phyloP scores from a whole-genome alignment of 2,329 filamentous ascomycete genomes.

The Mycosphaerella sp. region DNA sequence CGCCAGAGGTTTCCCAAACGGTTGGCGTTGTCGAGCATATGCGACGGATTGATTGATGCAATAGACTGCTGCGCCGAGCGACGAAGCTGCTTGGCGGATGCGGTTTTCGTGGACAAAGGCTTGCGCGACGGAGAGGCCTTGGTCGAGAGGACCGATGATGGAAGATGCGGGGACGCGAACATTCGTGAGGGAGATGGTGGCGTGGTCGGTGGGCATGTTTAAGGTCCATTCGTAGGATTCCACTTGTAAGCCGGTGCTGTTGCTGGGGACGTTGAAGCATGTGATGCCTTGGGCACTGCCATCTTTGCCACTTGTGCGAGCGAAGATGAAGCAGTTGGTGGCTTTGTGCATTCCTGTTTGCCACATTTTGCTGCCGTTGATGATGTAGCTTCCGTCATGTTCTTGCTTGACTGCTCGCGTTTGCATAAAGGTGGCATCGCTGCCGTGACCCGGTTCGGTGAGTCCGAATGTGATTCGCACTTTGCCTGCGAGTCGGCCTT shows the following conservation, averaged over 20 bases:
- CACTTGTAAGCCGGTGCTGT: conserved; percentile 48
- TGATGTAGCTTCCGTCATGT: conserved; percentile 44
- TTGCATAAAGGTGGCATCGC: conserved; percentile 57
- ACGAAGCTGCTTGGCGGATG: conserved; percentile 57
- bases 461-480: conserved; percentile 56
- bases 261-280: conserved; percentile 53
- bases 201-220: conserved; percentile 62
- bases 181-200: conserved; percentile 51
- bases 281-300: conserved; percentile 53
- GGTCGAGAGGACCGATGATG: conserved; percentile 48
- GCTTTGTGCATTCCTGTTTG: conserved; percentile 58
- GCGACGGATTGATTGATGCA: conserved; percentile 53
- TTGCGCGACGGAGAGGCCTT: conserved; percentile 55
- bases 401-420: conserved; percentile 46
- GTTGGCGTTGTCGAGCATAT: conserved; percentile 50
- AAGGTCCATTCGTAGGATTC: conserved; percentile 59
- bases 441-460: conserved; percentile 57
- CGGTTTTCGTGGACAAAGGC: conserved; percentile 61
- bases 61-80: conserved; percentile 53
- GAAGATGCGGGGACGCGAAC: conserved; percentile 51
- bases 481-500: conserved; percentile 46
- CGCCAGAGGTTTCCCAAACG: conserved; percentile 52
- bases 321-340: conserved; percentile 58
- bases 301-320: conserved; percentile 49
- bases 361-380: conserved; percentile 58